Evolutionary conservation across 768 basidiomycete genomes (phyloP), one percentile per base, ranked within the genome.

Genomic region (Lactarius deliciosus): DNA sequence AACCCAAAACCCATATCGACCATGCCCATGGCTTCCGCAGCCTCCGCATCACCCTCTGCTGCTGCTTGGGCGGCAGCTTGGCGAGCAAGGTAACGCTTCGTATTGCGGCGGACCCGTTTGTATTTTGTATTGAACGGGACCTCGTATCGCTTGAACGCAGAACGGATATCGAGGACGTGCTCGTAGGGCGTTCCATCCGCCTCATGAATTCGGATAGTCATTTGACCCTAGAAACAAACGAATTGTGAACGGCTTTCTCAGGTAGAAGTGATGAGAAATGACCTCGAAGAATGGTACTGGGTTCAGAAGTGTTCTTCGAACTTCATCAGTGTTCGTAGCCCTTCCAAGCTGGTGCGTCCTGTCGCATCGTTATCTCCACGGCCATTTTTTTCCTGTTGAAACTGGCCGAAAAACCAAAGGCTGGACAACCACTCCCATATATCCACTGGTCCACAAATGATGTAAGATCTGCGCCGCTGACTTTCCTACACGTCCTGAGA

Each of bases 401-500:
- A 41, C 87, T 88, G 0, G 96, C 94, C 15, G 87, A 86, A 75
- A 99, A 91, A 0, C 85, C 86, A 75, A 99, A 95, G 2, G 88
- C 84, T 0, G 97, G 97, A 75, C 95, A 97, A 25, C 97, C 97
- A 75, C 92, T 94, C 15, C 96, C 96, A 73, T 95, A 97, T 68
- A 99, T 94, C 97, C 97, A 99, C 76, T 98, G 96, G 73, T 98
- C 95, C n/a, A 94, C 92, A 74, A 99, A 99, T 34, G 86, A 85
- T 63, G 91, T 83, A 28, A 91, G 84, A 74, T 98, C 96, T 20
- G 93, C 90, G 11, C 95, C 93, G 73, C 92, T 92, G 68, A 96
- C 91, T 77, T 96, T 98, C 71, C 96, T 82, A 73, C 96, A 98
- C 54, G 86, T 94, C 65, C 94, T 80, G 66, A 98, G 82, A 78